phyloP scores from a whole-genome alignment of 495 filamentous ascomycete genomes.

The Hypoxylon subgilvum region DNA sequence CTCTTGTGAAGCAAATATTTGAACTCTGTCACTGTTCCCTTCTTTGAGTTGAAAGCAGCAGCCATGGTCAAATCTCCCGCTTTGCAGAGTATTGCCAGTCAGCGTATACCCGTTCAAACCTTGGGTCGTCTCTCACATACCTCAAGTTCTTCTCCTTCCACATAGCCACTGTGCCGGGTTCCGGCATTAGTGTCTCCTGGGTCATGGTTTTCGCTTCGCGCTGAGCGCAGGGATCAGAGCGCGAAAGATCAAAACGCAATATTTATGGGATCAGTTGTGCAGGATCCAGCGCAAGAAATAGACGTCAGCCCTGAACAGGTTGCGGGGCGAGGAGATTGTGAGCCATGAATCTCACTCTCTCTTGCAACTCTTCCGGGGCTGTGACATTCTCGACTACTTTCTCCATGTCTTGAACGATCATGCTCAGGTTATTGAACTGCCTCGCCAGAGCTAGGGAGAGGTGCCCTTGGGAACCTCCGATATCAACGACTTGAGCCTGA shows the following conservation, averaged over 20 bases:
- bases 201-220: too few species aligned
- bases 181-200: too few species aligned
- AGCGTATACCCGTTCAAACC: too few species aligned
- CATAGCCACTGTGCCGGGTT: too few species aligned
- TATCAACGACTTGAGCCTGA: conserved; percentile 39
- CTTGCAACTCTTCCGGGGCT: neutral
- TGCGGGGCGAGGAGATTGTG: conserved; percentile 57
- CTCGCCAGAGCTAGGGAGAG: conserved; percentile 2
- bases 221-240: conserved; percentile 44
- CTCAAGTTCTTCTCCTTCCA: too few species aligned
- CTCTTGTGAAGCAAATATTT: too few species aligned
- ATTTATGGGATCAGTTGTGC: conserved; percentile 53
- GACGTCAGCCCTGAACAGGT: conserved; percentile 51
- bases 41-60: too few species aligned
- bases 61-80: too few species aligned
- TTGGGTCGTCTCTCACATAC: too few species aligned
- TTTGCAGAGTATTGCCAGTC: too few species aligned
- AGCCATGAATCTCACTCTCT: conserved; percentile 37
- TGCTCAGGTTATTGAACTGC: neutral
- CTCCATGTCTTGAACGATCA: conserved; percentile 35
- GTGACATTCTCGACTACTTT: conserved; percentile 31
- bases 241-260: conserved; percentile 47
- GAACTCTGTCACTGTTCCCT: too few species aligned
- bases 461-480: conserved; percentile 28
- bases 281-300: conserved; percentile 58